phyloP scores from a whole-genome alignment of 106 monocot genomes.

The Cymbidium sinense region DNA sequence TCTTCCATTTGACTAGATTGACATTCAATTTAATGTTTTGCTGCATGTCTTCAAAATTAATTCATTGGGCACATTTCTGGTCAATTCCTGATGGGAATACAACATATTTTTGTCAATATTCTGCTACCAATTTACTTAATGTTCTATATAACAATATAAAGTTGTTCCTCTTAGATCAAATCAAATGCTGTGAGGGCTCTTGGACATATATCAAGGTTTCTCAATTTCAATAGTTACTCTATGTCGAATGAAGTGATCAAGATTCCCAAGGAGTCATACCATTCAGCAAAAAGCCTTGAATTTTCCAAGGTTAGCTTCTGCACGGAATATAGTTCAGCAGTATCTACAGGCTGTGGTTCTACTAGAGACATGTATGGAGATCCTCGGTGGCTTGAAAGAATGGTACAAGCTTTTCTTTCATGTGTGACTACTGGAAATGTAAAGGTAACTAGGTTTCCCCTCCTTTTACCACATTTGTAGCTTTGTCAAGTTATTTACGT shows the following conservation, averaged over 20 bases:
- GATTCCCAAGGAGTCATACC: not conserved
- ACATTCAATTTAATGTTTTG: not conserved
- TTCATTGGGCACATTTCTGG: not conserved
- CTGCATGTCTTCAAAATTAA: not conserved
- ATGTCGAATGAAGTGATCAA: not conserved
- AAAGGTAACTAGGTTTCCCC: conserved; percentile 43
- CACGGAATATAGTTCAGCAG: not conserved
- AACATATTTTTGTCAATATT: not conserved
- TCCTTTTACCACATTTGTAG: not conserved
- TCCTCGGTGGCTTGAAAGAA: conserved; percentile 76
- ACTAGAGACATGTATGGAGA: conserved; percentile 17
- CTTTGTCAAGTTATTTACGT: not conserved
- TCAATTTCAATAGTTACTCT: conserved; percentile 47
- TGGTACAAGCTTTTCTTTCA: conserved; percentile 94
- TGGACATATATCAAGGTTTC: conserved; percentile 92
- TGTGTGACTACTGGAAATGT: conserved; percentile 99
- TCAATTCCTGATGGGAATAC: not conserved
- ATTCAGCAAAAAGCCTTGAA: conserved; percentile 5
- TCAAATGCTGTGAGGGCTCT: conserved; percentile 98
- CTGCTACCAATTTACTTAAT: not conserved
- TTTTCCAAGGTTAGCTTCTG: not conserved
- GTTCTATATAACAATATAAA: not conserved
- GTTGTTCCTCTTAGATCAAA: conserved; percentile 44
- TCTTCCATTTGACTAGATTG: not conserved
- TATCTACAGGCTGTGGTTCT: conserved; percentile 12